Conservation (phyloP, 352 stramenopile genomes). For the Phytopythium kandeliae region DNA sequence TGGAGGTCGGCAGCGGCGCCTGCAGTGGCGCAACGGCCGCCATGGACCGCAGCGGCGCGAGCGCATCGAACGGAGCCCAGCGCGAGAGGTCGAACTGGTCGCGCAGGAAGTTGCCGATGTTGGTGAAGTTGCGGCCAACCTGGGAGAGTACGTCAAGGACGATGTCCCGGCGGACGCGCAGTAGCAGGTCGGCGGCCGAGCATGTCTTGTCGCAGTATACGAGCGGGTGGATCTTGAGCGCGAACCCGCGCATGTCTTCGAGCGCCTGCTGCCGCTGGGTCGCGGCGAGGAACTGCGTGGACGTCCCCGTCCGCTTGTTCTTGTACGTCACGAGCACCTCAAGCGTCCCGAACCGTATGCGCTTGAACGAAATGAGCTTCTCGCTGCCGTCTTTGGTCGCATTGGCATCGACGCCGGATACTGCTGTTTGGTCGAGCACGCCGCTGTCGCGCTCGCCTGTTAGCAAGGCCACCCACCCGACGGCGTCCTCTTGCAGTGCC, state of each 20-base stretch:
- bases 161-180: slow-evolving; percentile 75
- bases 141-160: slow-evolving; percentile 80
- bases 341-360: slow-evolving; percentile 68
- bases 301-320: slow-evolving; percentile 43
- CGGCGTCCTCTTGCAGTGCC: slow-evolving; percentile 34
- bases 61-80: slow-evolving; percentile 59
- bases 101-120: slow-evolving; percentile 77
- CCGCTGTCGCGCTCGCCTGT: not conserved
- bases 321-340: slow-evolving; percentile 81
- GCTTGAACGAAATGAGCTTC: slow-evolving; percentile 73
- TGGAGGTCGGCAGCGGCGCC: not conserved
- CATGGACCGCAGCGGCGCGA: slow-evolving; percentile 57
- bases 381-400: slow-evolving; percentile 39
- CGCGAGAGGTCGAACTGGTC: slow-evolving; percentile 71
- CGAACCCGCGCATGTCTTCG: slow-evolving; percentile 82
- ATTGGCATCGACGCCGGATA: slow-evolving; percentile 17
- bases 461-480: slow-evolving; percentile 30
- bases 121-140: slow-evolving; percentile 82
- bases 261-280: slow-evolving; percentile 33
- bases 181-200: slow-evolving; percentile 58
- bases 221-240: slow-evolving; percentile 80
- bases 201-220: slow-evolving; percentile 87
- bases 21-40: slow-evolving; percentile 14
- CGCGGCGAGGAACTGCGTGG: slow-evolving; percentile 9
- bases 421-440: slow-evolving; percentile 1